phyloP scores from a whole-genome alignment of 208 protist species.

The Blechomonas ayalai region DNA sequence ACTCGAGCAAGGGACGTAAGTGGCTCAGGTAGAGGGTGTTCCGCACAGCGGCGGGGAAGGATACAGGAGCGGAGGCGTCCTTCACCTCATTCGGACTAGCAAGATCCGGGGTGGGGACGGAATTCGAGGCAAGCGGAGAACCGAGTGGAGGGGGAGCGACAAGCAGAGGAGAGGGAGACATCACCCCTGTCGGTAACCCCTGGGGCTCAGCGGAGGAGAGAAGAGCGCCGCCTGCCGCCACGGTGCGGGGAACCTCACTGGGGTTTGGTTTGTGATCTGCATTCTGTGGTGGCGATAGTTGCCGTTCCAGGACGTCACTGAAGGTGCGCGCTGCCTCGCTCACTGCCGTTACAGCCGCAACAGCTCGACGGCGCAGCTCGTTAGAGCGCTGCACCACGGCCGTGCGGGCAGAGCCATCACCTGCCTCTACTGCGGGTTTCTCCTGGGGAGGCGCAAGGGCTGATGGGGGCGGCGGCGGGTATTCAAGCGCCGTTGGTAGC shows the following conservation, averaged over 20 bases:
- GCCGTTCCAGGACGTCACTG: neutral
- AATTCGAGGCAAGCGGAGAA: neutral
- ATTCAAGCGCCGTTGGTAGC: too few species aligned
- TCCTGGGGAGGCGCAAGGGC: neutral
- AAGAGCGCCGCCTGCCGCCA: too few species aligned
- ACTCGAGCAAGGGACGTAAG: constrained; percentile 39
- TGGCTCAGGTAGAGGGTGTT: constrained; percentile 25
- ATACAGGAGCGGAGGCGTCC: too few species aligned
- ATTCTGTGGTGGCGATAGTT: neutral
- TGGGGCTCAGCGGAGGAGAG: neutral
- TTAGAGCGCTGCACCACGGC: constrained; percentile 55
- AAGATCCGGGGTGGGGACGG: neutral
- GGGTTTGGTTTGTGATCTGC: neutral
- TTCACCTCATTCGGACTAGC: too few species aligned
- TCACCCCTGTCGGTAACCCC: neutral
- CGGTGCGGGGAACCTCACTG: too few species aligned
- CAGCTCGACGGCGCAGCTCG: constrained; percentile 21
- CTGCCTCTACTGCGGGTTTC: neutral
- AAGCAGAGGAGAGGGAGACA: neutral
- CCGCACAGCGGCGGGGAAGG: too few species aligned
- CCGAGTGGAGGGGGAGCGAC: neutral
- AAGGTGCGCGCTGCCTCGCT: constrained; percentile 14
- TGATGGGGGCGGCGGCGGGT: neutral
- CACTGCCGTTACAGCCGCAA: constrained; percentile 13
- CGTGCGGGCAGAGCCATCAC: constrained; percentile 25